Base-by-base conservation (phyloP, 805 yeast genomes). In the Barnettozyma sp. region DNA sequence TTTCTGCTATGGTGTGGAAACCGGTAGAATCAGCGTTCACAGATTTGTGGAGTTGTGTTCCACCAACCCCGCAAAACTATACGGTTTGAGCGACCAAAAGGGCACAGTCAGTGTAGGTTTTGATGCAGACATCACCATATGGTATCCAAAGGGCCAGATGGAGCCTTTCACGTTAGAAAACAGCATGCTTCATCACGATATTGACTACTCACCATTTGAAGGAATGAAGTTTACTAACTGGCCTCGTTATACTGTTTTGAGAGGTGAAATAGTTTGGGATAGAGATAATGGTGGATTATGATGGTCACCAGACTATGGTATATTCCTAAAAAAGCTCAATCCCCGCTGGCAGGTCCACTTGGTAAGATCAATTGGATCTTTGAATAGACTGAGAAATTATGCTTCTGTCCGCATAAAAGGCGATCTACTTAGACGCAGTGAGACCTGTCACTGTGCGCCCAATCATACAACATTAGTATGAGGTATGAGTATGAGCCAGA, bases 111-210 rank as follows among this genome's bases (percentile, higher is more conserved):
- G 61, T 12, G 64, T 68, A 14, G 75, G 75, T 3, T 54, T 54
- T 39, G 75, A 69, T 52, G 75, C 74, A 6, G 75, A 69, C 43
- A 33, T 69, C 14, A 66, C 64, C 4, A 58, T 69, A 18, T 69
- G 75, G 74, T 66, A 69, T 47, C 70, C 71, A 13, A 48, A 54
- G 33, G 57, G 51, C 12, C 28, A 49, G 26, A 47, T 60, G 48
- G 35, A 42, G 24, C 46, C 55, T 3, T 59, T 56, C 33, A 26
- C 30, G 0, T 36, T 59, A 22, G 47, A 36, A 22, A 63, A 63
- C 37, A 47, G 37, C 2, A 51, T 57, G 56, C 38, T 63, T 11
- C 58, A 59, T 38, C 67, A 63, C 40, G 54, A 53, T 21, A 56
- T 63, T 33, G 70, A 64, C 41, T 59, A 63, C 35, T 52, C 66